These are phyloP conservation scores for Colletotrichum cuscutae DNA, from an alignment of 2,329 filamentous ascomycete species.

Conservation along the genomic window DNA sequence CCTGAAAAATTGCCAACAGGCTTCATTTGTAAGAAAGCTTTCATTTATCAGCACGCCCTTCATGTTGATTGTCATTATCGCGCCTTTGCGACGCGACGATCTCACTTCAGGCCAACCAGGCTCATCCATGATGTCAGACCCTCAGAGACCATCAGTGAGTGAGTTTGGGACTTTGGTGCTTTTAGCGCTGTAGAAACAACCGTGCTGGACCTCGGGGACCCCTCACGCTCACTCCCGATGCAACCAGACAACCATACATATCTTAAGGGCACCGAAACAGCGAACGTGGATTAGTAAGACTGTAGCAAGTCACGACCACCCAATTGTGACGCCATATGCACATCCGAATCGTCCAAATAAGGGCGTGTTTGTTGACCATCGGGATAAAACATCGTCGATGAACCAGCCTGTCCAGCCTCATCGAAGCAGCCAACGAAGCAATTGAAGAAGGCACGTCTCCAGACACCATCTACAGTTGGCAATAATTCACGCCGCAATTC, in stretches of 20 bases:
- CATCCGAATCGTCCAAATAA: background rate
- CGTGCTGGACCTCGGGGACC: background rate
- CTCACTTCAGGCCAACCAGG: background rate
- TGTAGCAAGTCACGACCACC: too few species aligned
- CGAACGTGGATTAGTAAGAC: background rate
- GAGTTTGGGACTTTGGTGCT: background rate
- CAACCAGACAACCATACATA: background rate
- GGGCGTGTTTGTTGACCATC: background rate
- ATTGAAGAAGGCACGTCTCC: background rate
- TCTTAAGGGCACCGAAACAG: background rate
- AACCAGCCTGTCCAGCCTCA: background rate
- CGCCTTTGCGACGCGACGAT: slow-evolving; percentile 8
- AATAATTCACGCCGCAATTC: background rate
- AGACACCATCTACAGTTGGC: background rate
- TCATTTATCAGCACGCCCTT: slow-evolving; percentile 7
- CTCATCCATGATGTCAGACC: slow-evolving; percentile 20
- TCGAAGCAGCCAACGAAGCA: background rate
- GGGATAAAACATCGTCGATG: background rate
- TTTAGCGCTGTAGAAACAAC: background rate
- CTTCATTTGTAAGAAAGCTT: background rate
- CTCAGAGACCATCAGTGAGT: too few species aligned
- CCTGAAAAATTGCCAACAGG: background rate
- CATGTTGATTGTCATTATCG: background rate
- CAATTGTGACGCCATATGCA: slow-evolving; percentile 21
- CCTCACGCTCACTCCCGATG: background rate